phyloP scores from a whole-genome alignment of 1,284 basidiomycete species.

The Ustilago shanxiensis region DNA sequence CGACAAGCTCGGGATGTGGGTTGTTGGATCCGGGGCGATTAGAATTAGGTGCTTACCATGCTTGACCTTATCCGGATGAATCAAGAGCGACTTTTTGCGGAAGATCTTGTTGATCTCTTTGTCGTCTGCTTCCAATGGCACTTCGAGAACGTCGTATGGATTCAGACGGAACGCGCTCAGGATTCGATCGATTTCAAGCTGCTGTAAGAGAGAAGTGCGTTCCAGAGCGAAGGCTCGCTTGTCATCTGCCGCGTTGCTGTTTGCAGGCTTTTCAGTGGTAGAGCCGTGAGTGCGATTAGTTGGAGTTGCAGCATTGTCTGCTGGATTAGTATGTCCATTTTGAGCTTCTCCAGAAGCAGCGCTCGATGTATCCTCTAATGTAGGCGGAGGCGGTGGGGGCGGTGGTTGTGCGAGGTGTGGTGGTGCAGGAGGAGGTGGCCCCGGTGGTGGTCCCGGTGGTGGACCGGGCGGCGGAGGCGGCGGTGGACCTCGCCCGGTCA shows the following conservation, averaged over 20 bases:
- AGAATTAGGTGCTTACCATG: slow-evolving; percentile 70
- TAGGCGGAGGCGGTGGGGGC: not conserved
- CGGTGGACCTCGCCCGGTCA: slow-evolving; percentile 36
- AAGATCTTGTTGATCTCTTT: slow-evolving; percentile 74
- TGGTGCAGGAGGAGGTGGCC: slow-evolving; percentile 49
- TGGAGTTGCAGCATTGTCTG: not conserved
- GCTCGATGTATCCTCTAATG: not conserved
- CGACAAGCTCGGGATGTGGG: too few species aligned
- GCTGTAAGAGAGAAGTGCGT: slow-evolving; percentile 57
- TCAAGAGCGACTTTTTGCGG: slow-evolving; percentile 74
- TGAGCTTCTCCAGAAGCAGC: not conserved
- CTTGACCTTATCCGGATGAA: slow-evolving; percentile 76
- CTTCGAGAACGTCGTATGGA: slow-evolving; percentile 75
- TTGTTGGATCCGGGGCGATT: too few species aligned
- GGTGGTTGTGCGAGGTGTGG: slow-evolving; percentile 15
- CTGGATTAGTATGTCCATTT: not conserved
- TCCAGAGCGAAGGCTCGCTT: slow-evolving; percentile 49
- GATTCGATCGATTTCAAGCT: slow-evolving; percentile 73
- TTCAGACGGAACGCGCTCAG: slow-evolving; percentile 74
- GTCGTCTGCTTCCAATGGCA: slow-evolving; percentile 72
- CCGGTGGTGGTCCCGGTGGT: slow-evolving; percentile 42
- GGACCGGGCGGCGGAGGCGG: slow-evolving; percentile 38
- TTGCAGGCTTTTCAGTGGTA: not conserved
- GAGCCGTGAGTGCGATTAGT: not conserved
- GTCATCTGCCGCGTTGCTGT: slow-evolving; percentile 14